Conservation (phyloP, 345 rosid species). For the Mallotus nudiflorus region DNA sequence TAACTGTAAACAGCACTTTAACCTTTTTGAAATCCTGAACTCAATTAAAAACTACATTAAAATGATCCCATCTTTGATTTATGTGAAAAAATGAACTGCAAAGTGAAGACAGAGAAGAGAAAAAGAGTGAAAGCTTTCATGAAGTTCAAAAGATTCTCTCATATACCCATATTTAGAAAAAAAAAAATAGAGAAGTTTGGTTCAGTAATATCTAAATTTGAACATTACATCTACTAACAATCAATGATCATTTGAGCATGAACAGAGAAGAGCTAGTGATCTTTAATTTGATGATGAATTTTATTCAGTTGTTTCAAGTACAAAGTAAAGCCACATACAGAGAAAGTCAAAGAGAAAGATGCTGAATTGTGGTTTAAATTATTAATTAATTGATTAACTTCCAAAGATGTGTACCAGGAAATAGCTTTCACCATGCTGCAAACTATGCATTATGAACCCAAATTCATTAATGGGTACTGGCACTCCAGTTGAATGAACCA, state of each 20-base stretch:
- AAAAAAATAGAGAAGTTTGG: background rate
- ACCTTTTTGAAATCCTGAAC: slow-evolving; percentile 26
- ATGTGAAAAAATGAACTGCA: background rate
- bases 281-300: no score
- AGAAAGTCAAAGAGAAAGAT: background rate
- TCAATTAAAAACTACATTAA: slow-evolving; percentile 17
- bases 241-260: background rate
- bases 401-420: slow-evolving; percentile 63
- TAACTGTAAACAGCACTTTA: slow-evolving; percentile 25
- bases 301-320: background rate
- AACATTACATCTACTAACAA: background rate
- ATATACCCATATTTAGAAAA: slow-evolving; percentile 22
- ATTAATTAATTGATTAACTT: background rate
- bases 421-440: slow-evolving; percentile 93
- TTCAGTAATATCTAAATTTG: background rate
- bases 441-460: slow-evolving; percentile 68
- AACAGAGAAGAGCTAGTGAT: no score
- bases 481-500: slow-evolving; percentile 82
- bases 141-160: slow-evolving; percentile 44
- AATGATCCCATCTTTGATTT: slow-evolving; percentile 15
- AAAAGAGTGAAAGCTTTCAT: slow-evolving; percentile 9
- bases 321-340: background rate
- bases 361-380: no score
- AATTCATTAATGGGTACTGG: slow-evolving; percentile 72
- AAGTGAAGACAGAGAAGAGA: slow-evolving; percentile 11